Conservation (phyloP, 2,329 filamentous ascomycete species). For the Aspergillus pseudoterreus region DNA sequence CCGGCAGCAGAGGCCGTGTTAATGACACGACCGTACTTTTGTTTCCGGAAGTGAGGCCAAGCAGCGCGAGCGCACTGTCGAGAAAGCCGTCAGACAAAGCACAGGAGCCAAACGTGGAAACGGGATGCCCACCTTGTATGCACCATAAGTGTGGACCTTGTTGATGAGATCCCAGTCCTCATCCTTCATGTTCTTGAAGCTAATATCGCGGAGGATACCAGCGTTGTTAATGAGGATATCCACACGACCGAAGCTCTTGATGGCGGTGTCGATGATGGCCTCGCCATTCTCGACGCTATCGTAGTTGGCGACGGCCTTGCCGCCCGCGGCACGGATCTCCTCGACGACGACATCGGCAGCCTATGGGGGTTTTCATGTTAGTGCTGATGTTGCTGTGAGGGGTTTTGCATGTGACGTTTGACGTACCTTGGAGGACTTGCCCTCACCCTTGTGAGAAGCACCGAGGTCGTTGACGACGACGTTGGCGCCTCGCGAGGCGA, state of each 20-base stretch:
- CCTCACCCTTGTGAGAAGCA: constrained; percentile 89
- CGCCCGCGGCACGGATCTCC: constrained; percentile 69
- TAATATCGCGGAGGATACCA: constrained; percentile 88
- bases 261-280: constrained; percentile 72
- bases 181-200: constrained; percentile 99
- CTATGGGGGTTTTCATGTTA: constrained; percentile 44
- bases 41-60: constrained; percentile 97
- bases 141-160: constrained; percentile 85
- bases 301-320: constrained; percentile 97
- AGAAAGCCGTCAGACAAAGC: neutral
- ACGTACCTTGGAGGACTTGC: constrained; percentile 74
- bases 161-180: constrained; percentile 95
- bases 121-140: constrained; percentile 68
- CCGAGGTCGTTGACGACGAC: constrained; percentile 97
- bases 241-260: constrained; percentile 61
- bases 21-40: constrained; percentile 95
- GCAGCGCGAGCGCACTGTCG: constrained; percentile 75
- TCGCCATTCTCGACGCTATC: constrained; percentile 81
- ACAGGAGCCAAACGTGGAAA: neutral
- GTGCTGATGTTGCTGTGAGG: neutral
- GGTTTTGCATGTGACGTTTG: constrained; percentile 7
- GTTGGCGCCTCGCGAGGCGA: constrained; percentile 84
- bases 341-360: constrained; percentile 53
- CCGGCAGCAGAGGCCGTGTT: constrained; percentile 96
- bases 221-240: constrained; percentile 98